A percentile compares a stretch with the other conserved stretches of the same genome.
These are phyloP conservation scores for Ceratocystis alfenasii DNA, from an alignment of 2,329 filamentous ascomycete species.

Conservation along the genomic window DNA sequence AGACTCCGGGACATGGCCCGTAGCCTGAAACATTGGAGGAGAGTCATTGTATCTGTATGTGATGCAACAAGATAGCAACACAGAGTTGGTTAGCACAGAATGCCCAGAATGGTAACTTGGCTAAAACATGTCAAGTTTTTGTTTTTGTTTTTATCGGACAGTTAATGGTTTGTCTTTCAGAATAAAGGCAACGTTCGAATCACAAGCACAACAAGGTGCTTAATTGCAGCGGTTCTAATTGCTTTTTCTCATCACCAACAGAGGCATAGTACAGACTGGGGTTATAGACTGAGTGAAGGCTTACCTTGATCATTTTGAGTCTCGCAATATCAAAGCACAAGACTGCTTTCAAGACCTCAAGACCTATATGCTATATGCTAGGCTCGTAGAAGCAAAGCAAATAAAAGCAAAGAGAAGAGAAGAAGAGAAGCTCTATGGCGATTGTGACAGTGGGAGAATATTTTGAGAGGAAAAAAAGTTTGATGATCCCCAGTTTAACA, in stretches of 20 bases:
- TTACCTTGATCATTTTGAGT: constrained; percentile 23
- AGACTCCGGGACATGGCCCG: constrained; percentile 23
- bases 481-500: constrained; percentile 1
- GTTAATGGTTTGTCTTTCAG: not conserved
- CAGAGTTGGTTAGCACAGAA: constrained; percentile 9
- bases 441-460: not conserved
- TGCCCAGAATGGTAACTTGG: constrained; percentile 21
- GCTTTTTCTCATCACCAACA: constrained; percentile 32
- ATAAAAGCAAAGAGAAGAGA: not conserved
- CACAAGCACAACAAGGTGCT: constrained; percentile 35
- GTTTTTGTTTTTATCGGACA: not conserved
- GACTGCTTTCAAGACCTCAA: not conserved
- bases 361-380: not conserved
- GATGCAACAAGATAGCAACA: not conserved
- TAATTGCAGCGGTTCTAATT: constrained; percentile 41
- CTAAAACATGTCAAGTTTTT: too few species aligned
- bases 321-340: constrained; percentile 6
- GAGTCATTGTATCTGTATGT: constrained; percentile 31
- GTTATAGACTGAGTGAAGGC: not conserved
- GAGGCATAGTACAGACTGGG: not conserved
- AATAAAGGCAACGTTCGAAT: constrained; percentile 30
- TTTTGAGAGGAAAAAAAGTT: not conserved
- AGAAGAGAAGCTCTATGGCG: not conserved
- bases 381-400: not conserved
- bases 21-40: constrained; percentile 31